A percentile compares a stretch with the other conserved stretches of the same genome.
Conservation (phyloP, 75 land plant species). For the Sequoia sempervirens region DNA sequence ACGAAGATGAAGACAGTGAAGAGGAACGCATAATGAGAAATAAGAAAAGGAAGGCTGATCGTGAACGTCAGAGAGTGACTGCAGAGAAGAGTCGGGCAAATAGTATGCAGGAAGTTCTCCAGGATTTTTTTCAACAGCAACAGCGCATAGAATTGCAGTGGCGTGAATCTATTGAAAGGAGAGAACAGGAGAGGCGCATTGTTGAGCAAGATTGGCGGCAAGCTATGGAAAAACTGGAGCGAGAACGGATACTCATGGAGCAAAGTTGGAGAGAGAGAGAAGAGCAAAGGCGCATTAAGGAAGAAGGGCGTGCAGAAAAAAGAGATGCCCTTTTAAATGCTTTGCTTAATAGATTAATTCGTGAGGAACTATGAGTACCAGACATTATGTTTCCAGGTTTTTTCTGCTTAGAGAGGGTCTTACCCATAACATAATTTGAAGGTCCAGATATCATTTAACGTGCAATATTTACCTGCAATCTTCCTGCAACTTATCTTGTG, state of each 20-base stretch:
- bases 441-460: background rate
- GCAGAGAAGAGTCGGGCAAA: conserved; percentile 30
- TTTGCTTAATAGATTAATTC: conserved; percentile 48
- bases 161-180: conserved; percentile 55
- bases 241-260: conserved; percentile 61
- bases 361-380: conserved; percentile 3
- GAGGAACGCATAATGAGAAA: conserved; percentile 23
- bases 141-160: conserved; percentile 55
- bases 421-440: background rate
- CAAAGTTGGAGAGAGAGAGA: conserved; percentile 71
- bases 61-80: conserved; percentile 16
- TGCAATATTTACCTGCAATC: background rate
- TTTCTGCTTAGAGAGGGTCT: background rate
- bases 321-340: conserved; percentile 63
- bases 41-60: conserved; percentile 34
- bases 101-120: conserved; percentile 48
- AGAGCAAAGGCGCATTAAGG: conserved; percentile 59
- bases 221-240: conserved; percentile 66
- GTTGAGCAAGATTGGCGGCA: conserved; percentile 78
- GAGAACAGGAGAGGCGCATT: conserved; percentile 51
- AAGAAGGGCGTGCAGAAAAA: conserved; percentile 68
- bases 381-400: no score
- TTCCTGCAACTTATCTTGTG: background rate
- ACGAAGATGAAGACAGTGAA: conserved; percentile 49
- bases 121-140: conserved; percentile 67